Base-by-base conservation (phyloP, 2,329 filamentous ascomycete genomes). In the Pseudogymnoascus verrucosus region DNA sequence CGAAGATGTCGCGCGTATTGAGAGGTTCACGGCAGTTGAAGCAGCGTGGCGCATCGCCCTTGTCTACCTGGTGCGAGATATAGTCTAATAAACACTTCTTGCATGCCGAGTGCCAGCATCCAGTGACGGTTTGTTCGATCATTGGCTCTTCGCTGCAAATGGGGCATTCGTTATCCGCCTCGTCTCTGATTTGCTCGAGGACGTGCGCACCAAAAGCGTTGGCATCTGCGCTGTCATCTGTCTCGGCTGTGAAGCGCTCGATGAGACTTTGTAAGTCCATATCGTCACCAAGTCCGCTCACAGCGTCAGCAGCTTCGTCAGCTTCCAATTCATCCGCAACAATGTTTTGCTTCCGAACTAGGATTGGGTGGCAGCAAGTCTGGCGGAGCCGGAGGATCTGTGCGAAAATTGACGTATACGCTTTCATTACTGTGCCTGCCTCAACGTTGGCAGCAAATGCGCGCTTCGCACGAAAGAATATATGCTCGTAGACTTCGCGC, bases 71-170 rank as follows among this genome's bases (percentile, higher is more conserved):
- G 71, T 96, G 92, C 67, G 89, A 86, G 71, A 99, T 96, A 69
- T 91, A 96, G 69, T 91, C 87, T 1, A 96, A 78, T n/a, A 98
- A 78, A 70, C 95, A 99, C 66, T 90, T 89, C 76, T 95, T 96
- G 78, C 95, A 99, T 0, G 95, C 93, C 36, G 91, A 96, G 75
- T 99, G 95, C 92, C 95, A 99, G 76, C 95, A 99, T 0, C 91
- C 91, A 0, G 95, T 98, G 1, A 99, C 95, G 0, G 90, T 89
- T 72, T 96, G 93, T 62, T 97, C 89, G 42, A 91, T 84, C 92
- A 98, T 98, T 3, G 93, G 92, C 74, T 98, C 95, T 74, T 98
- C 93, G 3, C 90, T 86, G 76, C 95, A 99, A 62, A 99, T 90
- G 0, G 95, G 93, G 71, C 95, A 99, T 77, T 99, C 95, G 65